A percentile compares a stretch with the other conserved stretches of the same genome.
Conservation (phyloP, 441 rosid species). For the Pelargonium australe region DNA sequence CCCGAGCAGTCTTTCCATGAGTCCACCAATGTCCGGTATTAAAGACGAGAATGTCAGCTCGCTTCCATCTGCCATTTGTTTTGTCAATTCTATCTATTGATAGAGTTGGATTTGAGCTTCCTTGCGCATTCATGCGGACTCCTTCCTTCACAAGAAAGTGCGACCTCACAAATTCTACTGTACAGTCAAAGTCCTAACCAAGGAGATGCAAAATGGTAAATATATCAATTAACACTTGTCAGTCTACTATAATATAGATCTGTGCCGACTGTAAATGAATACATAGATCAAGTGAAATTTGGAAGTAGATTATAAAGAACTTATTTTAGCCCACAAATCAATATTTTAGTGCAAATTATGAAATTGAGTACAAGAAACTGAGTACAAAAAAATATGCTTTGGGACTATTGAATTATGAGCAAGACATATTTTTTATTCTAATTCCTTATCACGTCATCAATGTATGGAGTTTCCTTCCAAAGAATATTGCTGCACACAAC, state of each 20-base stretch:
- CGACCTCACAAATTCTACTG: slow-evolving; percentile 81
- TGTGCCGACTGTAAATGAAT: not conserved
- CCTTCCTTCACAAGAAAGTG: slow-evolving; percentile 96
- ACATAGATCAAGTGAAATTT: not conserved
- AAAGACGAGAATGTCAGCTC: slow-evolving; percentile 75
- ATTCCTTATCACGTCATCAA: too few species aligned
- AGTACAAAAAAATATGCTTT: not conserved
- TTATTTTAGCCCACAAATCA: not conserved
- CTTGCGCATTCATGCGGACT: slow-evolving; percentile 51
- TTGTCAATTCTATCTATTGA: slow-evolving; percentile 80
- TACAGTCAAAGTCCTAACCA: slow-evolving; percentile 70
- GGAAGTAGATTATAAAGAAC: not conserved
- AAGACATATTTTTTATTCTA: too few species aligned
- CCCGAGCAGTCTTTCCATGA: slow-evolving; percentile 91
- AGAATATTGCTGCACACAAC: too few species aligned
- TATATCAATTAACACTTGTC: slow-evolving; percentile 6
- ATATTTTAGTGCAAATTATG: not conserved
- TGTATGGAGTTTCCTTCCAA: too few species aligned
- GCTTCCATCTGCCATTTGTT: slow-evolving; percentile 56
- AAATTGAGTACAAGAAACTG: not conserved
- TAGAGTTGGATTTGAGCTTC: slow-evolving; percentile 70
- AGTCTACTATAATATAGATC: not conserved
- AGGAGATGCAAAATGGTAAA: slow-evolving; percentile 12
- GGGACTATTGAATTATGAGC: not conserved
- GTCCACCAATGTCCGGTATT: slow-evolving; percentile 98